Evolutionary conservation across 2,329 filamentous ascomycete species (phyloP).

Genomic region (Colletotrichum musicola): DNA sequence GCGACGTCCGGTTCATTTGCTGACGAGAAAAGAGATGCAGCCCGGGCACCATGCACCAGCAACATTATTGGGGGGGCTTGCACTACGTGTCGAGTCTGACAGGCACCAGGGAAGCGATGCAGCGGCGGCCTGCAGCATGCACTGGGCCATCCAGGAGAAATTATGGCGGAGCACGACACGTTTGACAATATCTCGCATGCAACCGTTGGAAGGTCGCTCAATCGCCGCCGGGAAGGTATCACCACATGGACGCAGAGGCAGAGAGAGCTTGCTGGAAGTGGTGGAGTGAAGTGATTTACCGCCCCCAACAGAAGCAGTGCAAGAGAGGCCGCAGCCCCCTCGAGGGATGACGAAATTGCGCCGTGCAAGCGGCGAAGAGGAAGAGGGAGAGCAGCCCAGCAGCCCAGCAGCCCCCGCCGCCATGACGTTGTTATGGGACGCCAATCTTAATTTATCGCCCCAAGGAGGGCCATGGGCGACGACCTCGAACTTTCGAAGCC

Average conservation of each 20-base stretch:
- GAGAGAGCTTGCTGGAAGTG: background rate
- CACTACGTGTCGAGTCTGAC: slow-evolving; percentile 36
- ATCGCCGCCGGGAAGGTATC: slow-evolving; percentile 15
- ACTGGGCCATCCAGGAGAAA: slow-evolving; percentile 16
- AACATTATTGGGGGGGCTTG: slow-evolving; percentile 17
- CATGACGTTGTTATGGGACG: slow-evolving; percentile 37
- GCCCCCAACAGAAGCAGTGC: slow-evolving; percentile 4
- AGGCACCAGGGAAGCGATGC: slow-evolving; percentile 19
- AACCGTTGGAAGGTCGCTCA: slow-evolving; percentile 23
- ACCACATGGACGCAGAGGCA: background rate
- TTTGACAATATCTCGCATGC: slow-evolving; percentile 32
- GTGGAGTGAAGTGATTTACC: slow-evolving; percentile 1
- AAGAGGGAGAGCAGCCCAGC: slow-evolving; percentile 2
- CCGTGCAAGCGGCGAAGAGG: slow-evolving; percentile 9
- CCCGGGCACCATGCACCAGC: slow-evolving; percentile 3
- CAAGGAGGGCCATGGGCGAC: slow-evolving; percentile 14
- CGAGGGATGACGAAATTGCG: slow-evolving; percentile 30
- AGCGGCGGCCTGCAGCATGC: slow-evolving; percentile 21
- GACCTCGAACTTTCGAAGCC: slow-evolving; percentile 8
- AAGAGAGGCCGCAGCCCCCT: background rate
- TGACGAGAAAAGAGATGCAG: background rate
- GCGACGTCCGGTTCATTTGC: background rate
- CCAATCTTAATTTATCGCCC: slow-evolving; percentile 34
- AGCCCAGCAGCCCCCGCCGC: slow-evolving; percentile 1
- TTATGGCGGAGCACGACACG: slow-evolving; percentile 10